A percentile compares a stretch with the other conserved stretches of the same genome.
These are phyloP conservation scores for Daldinia concentrica DNA, from an alignment of 495 filamentous ascomycete genomes.

Conservation along the genomic window DNA sequence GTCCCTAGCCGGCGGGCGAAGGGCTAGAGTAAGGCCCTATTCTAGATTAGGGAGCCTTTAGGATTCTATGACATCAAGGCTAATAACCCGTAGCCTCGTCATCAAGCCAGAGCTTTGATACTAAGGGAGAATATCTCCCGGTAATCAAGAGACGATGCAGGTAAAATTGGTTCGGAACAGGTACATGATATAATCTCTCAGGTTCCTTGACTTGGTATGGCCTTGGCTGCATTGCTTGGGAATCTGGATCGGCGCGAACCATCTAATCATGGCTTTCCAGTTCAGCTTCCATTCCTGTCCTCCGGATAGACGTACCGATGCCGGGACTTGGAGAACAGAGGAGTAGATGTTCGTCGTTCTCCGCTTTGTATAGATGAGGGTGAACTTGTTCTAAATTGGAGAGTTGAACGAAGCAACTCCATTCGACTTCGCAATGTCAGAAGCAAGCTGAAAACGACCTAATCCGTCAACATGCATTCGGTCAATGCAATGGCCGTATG, in stretches of 20 bases:
- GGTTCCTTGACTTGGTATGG: constrained; percentile 14
- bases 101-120: constrained; percentile 25
- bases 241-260: constrained; percentile 35
- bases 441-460: constrained; percentile 10
- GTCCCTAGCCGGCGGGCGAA: constrained; percentile 10
- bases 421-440: constrained; percentile 21
- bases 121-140: constrained; percentile 13
- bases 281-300: constrained; percentile 28
- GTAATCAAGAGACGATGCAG: constrained; percentile 31
- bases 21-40: constrained; percentile 31
- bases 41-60: constrained; percentile 20
- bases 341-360: neutral
- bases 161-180: constrained; percentile 30
- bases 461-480: constrained; percentile 40
- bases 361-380: neutral
- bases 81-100: constrained; percentile 18
- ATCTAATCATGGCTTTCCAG: neutral
- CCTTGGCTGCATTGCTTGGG: constrained; percentile 40
- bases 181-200: constrained; percentile 26
- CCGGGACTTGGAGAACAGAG: constrained; percentile 5
- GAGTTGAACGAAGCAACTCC: neutral
- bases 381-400: neutral
- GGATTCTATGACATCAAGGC: constrained; percentile 30
- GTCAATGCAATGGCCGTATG: constrained; percentile 32
- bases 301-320: constrained; percentile 29